Evolutionary conservation across 495 filamentous ascomycete species (phyloP), one percentile per base, ranked within the genome.

Genomic region (Penicillium samsonianum): DNA sequence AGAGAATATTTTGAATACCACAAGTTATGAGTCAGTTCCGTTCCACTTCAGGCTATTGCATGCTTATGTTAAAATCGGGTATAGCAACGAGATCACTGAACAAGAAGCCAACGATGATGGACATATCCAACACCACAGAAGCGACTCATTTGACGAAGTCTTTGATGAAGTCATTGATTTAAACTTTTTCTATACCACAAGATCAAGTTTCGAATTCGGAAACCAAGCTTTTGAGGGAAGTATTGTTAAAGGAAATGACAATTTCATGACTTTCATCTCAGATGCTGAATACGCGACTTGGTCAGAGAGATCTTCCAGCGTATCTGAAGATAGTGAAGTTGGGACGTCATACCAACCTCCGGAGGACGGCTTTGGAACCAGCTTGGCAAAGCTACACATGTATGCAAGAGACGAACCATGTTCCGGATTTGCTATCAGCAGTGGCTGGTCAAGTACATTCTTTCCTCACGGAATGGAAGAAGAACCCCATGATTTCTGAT

Each of bases 391-490:
- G 16, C 16, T 35, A 26, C 2, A 10, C n/a, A 28, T 11, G 26
- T 9, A 48, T 19, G 2, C 28, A 11, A 26, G 1, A n/a, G 28
- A 44, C 1, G 25, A 17, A 11, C 19, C 8, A 7, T 28, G 25
- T 3, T 47, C 23, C 16, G 60, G 60, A 9, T 59, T 63, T 23
- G 26, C 56, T 28, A 63, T 63, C 16, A 52, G 33, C 12, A 63
- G 60, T 56, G 60, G 60, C 7, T 63, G 60, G 60, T 59, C 51
- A 30, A 59, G 56, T 17, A 63, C 60, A 48, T 59, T 63, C 31
- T 56, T 59, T 17, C 56, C 51, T 16, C 43, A 31, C 14, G 48
- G 44, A 9, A 46, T 37, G 4, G 26, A 50, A 16, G 26, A 53
- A 38, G n/a, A 48, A 28, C 12, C n/a, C 3, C 20, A 12, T 0